Conservation (phyloP, 345 rosid genomes). For the Eutrema yunnanense region DNA sequence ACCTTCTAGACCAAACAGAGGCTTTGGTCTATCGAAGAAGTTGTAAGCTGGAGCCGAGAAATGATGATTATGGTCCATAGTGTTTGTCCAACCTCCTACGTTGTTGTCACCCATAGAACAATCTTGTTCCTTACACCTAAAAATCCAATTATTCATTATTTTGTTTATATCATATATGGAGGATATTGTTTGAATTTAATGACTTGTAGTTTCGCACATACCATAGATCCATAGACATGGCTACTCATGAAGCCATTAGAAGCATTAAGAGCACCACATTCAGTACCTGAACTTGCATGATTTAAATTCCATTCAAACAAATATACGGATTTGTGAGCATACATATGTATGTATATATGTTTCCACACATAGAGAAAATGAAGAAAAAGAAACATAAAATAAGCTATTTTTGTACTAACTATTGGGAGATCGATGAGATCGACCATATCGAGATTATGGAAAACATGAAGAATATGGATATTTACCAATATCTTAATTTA, state of each 20-base stretch:
- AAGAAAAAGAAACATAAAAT: background rate
- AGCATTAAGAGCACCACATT: slow-evolving; percentile 36
- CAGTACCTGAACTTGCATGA: slow-evolving; percentile 46
- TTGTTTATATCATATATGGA: background rate
- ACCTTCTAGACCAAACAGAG: slow-evolving; percentile 25
- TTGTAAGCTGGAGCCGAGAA: slow-evolving; percentile 37
- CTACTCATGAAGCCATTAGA: slow-evolving; percentile 52
- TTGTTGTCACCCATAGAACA: slow-evolving; percentile 27
- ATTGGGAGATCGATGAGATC: too few species aligned
- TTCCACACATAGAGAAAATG: background rate
- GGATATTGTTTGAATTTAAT: background rate
- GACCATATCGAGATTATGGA: too few species aligned
- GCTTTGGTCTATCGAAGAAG: slow-evolving; percentile 41
- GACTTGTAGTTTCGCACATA: slow-evolving; percentile 12
- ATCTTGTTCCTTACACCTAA: slow-evolving; percentile 25
- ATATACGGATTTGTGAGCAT: background rate
- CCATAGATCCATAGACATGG: slow-evolving; percentile 58
- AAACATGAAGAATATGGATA: too few species aligned
- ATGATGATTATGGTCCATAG: slow-evolving; percentile 33
- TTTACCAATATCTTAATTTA: too few species aligned
- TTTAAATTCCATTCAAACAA: slow-evolving; percentile 42
- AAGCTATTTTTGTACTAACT: slow-evolving; percentile 2
- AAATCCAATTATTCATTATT: background rate
- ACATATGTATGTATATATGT: background rate
- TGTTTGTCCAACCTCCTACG: slow-evolving; percentile 42